phyloP scores from a whole-genome alignment of 768 basidiomycete genomes.

The Termitomyces sp. region DNA sequence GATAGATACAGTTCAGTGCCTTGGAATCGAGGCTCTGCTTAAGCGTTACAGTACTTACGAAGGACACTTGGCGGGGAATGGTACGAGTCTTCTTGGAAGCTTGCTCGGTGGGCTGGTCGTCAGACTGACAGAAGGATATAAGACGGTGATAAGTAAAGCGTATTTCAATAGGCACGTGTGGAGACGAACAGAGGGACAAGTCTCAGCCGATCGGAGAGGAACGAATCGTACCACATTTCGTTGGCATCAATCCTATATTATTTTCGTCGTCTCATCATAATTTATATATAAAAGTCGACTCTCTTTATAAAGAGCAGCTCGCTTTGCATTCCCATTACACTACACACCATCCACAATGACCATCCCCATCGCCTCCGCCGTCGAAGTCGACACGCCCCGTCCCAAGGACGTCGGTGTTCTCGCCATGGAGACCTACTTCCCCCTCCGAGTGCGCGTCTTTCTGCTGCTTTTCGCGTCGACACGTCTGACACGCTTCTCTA shows the following conservation, averaged over 20 bases:
- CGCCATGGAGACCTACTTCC: conserved; percentile 93
- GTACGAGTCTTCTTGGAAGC: neutral
- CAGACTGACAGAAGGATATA: no score
- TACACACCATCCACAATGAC: conserved; percentile 26
- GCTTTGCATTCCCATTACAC: conserved; percentile 1
- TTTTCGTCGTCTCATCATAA: conserved; percentile 29
- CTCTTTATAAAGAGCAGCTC: conserved; percentile 8
- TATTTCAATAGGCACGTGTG: neutral
- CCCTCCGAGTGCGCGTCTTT: conserved; percentile 60
- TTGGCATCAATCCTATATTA: conserved; percentile 26
- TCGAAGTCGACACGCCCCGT: conserved; percentile 44
- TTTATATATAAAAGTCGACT: conserved; percentile 25
- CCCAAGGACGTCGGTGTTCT: conserved; percentile 95
- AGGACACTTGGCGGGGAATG: neutral
- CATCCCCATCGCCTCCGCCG: conserved; percentile 28
- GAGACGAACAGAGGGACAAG: neutral
- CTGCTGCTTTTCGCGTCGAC: neutral
- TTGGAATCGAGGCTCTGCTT: neutral
- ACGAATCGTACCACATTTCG: conserved; percentile 43
- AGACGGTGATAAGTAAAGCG: neutral
- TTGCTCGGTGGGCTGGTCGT: neutral
- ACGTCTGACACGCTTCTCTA: conserved; percentile 24
- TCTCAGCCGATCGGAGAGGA: conserved; percentile 8
- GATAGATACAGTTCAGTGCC: neutral
- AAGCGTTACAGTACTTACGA: neutral